Percentiles rank a stretch among this genome's conserved stretches.
Evolutionary conservation across 805 yeast genomes (phyloP).

Genomic region (Spathaspora girioi): DNA sequence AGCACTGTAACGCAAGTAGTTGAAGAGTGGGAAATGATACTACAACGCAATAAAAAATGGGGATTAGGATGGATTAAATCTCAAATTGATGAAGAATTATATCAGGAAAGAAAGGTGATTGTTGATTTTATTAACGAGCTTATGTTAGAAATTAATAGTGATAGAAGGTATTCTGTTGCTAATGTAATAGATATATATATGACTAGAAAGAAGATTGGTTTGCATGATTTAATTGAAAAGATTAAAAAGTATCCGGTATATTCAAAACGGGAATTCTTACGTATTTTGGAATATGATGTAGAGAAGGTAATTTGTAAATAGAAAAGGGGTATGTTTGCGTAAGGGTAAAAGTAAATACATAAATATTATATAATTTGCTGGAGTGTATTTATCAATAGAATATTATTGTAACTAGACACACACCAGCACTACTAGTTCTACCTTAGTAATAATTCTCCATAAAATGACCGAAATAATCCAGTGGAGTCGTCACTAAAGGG

Average conservation of each 20-base stretch:
- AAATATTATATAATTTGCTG: too few species aligned
- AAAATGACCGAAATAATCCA: too few species aligned
- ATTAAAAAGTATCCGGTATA: constrained; percentile 86
- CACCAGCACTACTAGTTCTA: too few species aligned
- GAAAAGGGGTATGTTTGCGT: neutral
- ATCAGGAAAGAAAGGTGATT: constrained; percentile 34
- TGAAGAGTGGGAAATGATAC: constrained; percentile 38
- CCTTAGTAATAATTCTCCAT: too few species aligned
- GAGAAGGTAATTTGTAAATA: neutral
- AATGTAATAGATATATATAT: constrained; percentile 6
- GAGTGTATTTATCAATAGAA: too few species aligned
- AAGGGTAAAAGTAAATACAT: too few species aligned
- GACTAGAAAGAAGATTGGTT: constrained; percentile 5
- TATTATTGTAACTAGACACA: too few species aligned
- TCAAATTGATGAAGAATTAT: constrained; percentile 60
- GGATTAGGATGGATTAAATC: constrained; percentile 55
- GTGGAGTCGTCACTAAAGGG: too few species aligned
- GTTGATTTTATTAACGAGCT: constrained; percentile 48
- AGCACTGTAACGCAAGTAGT: constrained; percentile 36
- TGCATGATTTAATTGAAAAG: constrained; percentile 78
- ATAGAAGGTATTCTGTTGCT: constrained; percentile 12
- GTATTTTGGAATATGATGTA: constrained; percentile 1
- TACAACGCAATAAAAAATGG: constrained; percentile 36
- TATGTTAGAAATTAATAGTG: constrained; percentile 29
- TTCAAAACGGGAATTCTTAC: constrained; percentile 81